Conservation (phyloP, 2,329 filamentous ascomycete species). For the Daldinia sp. region DNA sequence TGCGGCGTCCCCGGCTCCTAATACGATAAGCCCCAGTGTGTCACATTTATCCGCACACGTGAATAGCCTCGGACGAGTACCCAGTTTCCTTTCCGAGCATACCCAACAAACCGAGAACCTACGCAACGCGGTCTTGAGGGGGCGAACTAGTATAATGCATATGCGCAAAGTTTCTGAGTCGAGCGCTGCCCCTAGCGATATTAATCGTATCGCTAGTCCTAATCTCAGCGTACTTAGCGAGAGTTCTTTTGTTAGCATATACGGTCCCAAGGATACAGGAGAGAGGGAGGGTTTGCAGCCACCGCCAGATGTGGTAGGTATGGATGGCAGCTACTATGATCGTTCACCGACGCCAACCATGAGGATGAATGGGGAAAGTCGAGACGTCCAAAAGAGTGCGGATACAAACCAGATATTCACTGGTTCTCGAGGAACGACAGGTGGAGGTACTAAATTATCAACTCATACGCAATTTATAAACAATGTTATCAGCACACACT, state of each 20-base stretch:
- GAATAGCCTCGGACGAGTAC: slow-evolving; percentile 67
- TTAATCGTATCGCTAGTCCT: slow-evolving; percentile 65
- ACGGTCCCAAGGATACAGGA: slow-evolving; percentile 57
- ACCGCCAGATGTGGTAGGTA: slow-evolving; percentile 38
- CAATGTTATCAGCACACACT: slow-evolving; percentile 59
- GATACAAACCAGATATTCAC: slow-evolving; percentile 46
- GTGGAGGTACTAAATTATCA: slow-evolving; percentile 49
- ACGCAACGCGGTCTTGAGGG: slow-evolving; percentile 68
- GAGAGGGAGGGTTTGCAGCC: slow-evolving; percentile 34
- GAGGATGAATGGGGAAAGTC: slow-evolving; percentile 36
- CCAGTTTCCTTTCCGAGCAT: slow-evolving; percentile 72
- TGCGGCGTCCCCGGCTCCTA: slow-evolving; percentile 42
- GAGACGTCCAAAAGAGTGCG: slow-evolving; percentile 37
- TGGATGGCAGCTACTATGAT: slow-evolving; percentile 45
- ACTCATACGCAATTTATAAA: slow-evolving; percentile 61
- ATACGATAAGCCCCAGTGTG: slow-evolving; percentile 32
- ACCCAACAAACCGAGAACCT: slow-evolving; percentile 71
- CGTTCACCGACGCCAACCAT: slow-evolving; percentile 42
- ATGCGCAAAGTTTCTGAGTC: slow-evolving; percentile 62
- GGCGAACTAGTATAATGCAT: slow-evolving; percentile 62
- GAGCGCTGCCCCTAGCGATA: slow-evolving; percentile 53
- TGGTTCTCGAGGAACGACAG: slow-evolving; percentile 52
- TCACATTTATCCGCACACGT: slow-evolving; percentile 49
- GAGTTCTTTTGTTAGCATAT: slow-evolving; percentile 75
- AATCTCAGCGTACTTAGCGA: slow-evolving; percentile 74